Conservation (phyloP, 306 rosid species). For the Pterocarpus macrocarpus region DNA sequence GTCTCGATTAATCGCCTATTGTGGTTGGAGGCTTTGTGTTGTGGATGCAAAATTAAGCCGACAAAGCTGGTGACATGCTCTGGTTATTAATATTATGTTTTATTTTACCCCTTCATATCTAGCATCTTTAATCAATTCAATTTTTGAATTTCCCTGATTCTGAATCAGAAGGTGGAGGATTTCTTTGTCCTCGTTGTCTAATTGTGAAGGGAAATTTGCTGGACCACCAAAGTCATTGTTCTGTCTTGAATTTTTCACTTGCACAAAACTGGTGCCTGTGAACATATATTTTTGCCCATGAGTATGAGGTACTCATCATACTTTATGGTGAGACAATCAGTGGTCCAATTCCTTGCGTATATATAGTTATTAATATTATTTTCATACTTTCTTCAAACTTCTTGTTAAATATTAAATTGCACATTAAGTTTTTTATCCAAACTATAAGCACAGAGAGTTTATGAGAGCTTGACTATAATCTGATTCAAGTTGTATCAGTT, state of each 20-base stretch:
- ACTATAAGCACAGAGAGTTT: no score
- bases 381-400: no score
- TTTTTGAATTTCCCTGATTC: not conserved
- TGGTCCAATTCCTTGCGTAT: no score
- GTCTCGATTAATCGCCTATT: not conserved
- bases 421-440: no score
- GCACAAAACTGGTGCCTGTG: constrained; percentile 27
- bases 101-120: not conserved
- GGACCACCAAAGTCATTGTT: constrained; percentile 19
- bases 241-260: constrained; percentile 3
- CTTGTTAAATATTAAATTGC: no score
- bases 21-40: not conserved
- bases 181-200: not conserved
- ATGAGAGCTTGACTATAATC: no score
- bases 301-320: not conserved
- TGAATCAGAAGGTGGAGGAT: not conserved
- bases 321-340: no score
- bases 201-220: constrained; percentile 1
- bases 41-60: not conserved
- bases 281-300: constrained; percentile 8
- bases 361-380: no score
- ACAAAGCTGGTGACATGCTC: constrained; percentile 6
- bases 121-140: not conserved
- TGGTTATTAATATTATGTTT: not conserved
- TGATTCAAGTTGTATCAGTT: no score